Evolutionary conservation across 805 yeast species (phyloP).

Genomic region (Priceomyces melissophilus): DNA sequence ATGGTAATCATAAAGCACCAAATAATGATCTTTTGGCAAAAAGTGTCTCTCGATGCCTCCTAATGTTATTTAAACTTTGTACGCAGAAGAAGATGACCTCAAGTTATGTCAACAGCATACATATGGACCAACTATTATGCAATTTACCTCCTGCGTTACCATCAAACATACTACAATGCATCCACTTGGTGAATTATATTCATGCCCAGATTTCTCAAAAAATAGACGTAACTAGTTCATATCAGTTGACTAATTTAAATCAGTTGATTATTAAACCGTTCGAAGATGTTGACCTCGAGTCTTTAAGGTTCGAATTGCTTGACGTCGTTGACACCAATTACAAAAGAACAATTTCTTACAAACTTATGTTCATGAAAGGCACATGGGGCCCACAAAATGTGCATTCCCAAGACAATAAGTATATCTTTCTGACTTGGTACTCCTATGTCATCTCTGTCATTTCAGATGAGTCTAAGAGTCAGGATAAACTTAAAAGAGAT

Average conservation of each 20-base stretch:
- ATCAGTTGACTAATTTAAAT: conserved; percentile 3
- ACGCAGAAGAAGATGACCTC: conserved; percentile 14
- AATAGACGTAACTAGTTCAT: conserved; percentile 6
- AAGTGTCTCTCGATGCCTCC: conserved; percentile 18
- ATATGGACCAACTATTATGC: conserved; percentile 10
- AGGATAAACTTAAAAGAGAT: conserved; percentile 7
- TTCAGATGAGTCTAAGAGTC: conserved; percentile 3
- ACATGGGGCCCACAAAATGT: neutral
- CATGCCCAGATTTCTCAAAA: conserved; percentile 9
- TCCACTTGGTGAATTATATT: conserved; percentile 22
- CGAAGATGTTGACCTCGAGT: conserved; percentile 17
- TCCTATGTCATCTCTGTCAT: conserved; percentile 12
- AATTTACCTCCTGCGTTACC: conserved; percentile 12
- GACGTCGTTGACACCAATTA: conserved; percentile 1
- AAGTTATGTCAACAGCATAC: conserved; percentile 18
- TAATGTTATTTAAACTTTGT: conserved; percentile 23
- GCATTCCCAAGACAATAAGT: neutral
- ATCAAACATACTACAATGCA: conserved; percentile 12
- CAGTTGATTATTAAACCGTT: conserved; percentile 10
- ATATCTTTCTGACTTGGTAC: conserved; percentile 20
- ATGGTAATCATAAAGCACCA: neutral
- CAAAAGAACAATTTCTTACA: neutral
- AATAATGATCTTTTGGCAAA: conserved; percentile 9
- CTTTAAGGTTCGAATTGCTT: conserved; percentile 6
- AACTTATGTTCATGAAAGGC: conserved; percentile 4